Evolutionary conservation across 208 protist genomes (phyloP), one percentile per base, ranked within the genome.

Genomic region (Wallacemonas collosoma): DNA sequence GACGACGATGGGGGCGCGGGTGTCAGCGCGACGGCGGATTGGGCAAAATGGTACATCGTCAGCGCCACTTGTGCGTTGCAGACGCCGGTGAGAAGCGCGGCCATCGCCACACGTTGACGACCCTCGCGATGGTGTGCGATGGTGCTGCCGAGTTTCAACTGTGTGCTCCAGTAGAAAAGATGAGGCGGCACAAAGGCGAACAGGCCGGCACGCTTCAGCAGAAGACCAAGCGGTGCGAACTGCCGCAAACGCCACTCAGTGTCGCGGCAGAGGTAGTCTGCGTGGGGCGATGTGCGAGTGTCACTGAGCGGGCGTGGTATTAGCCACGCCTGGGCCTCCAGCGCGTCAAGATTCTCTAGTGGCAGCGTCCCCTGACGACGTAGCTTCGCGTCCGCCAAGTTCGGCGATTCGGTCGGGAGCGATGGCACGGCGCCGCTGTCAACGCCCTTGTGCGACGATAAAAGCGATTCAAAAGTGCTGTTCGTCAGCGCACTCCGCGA

Each of bases 181-280:
- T 93, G 87, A n/a, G 83, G 67, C 38, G 64, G 67, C 68, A 90
- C 68, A 14, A 92, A 78, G 15, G 75, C 53, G 1, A 70, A 44
- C 9, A 93, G 39, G 8, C 77, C 60, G 11, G 83, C 47, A 55
- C 68, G 63, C 65, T 66, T 66, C 50, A 93, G 77, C n/a, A 95
- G 64, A 43, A 80, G 82, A 9, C 90, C 90, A 43, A 93, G 71
- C 3, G 90, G 90, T 1, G 86, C 76, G 76, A 87, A 93, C 58
- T 83, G 73, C 50, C 71, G 74, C 41, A 81, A 50, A 8, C 75
- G 73, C 89, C 89, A 94, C 61, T 85, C 80, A 47, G 26, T 57
- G 36, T 93, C 88, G 0, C n/a, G 41, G 35, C 73, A 62, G 41
- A 53, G 38, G 26, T 38, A 40, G 6, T 81, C 75, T 11, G 26